Evolutionary conservation across 2,329 filamentous ascomycete species (phyloP).

Genomic region (Verticillium klebahnii): DNA sequence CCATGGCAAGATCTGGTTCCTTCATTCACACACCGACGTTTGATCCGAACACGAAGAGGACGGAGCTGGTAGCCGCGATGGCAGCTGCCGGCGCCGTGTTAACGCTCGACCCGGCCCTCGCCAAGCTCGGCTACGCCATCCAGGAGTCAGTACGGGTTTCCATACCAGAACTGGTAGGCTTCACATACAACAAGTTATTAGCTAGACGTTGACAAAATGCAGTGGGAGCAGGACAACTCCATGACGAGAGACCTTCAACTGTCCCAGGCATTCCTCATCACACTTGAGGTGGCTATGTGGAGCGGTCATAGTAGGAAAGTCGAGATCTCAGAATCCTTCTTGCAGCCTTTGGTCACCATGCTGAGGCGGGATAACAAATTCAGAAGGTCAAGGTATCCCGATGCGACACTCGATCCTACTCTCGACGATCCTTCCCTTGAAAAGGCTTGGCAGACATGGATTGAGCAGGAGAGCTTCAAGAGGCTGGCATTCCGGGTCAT

Average conservation of each 20-base stretch:
- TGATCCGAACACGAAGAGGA: slow-evolving; percentile 25
- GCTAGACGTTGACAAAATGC: background rate
- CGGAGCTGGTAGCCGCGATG: slow-evolving; percentile 30
- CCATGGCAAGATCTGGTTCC: slow-evolving; percentile 19
- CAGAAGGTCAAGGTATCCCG: slow-evolving; percentile 16
- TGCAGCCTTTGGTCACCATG: slow-evolving; percentile 30
- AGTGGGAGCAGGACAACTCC: slow-evolving; percentile 29
- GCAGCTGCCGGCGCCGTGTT: slow-evolving; percentile 30
- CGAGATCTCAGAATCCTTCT: slow-evolving; percentile 33
- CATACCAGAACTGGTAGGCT: slow-evolving; percentile 15
- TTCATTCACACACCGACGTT: slow-evolving; percentile 33
- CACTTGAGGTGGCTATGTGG: slow-evolving; percentile 28
- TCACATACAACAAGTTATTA: background rate
- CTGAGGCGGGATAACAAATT: slow-evolving; percentile 27
- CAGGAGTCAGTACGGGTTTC: slow-evolving; percentile 30
- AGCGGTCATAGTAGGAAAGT: slow-evolving; percentile 31
- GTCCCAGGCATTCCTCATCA: slow-evolving; percentile 27
- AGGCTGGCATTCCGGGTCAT: slow-evolving; percentile 22
- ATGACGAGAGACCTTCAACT: slow-evolving; percentile 23
- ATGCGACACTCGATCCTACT: background rate
- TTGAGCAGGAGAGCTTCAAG: slow-evolving; percentile 24
- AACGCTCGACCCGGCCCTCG: slow-evolving; percentile 28
- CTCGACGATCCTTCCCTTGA: slow-evolving; percentile 9
- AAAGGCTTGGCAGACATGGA: slow-evolving; percentile 21
- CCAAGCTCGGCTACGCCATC: slow-evolving; percentile 34